phyloP scores from a whole-genome alignment of 1,284 basidiomycete genomes.

The Rhizoctonia solani region DNA sequence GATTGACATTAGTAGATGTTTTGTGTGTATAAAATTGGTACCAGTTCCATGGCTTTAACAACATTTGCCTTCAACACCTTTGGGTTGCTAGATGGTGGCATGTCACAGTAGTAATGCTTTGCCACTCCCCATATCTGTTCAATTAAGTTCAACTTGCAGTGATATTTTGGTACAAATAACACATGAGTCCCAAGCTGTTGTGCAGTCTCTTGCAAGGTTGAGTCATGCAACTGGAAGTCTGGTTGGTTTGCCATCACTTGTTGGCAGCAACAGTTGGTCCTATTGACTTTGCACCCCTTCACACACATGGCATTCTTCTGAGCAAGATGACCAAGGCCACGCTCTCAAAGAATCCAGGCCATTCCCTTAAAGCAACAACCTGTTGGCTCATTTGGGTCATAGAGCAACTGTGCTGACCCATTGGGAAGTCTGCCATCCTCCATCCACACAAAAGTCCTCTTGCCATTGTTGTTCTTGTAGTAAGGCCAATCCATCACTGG shows the following conservation, averaged over 20 bases:
- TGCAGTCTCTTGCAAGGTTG: background rate
- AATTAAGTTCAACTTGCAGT: conserved; percentile 3
- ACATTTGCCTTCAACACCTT: conserved; percentile 19
- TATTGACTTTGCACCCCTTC: conserved; percentile 14
- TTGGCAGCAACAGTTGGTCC: conserved; percentile 20
- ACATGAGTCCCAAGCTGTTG: background rate
- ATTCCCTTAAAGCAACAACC: conserved; percentile 17
- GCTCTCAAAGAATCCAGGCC: conserved; percentile 9
- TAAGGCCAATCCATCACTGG: too few relatives aligned
- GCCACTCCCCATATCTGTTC: conserved; percentile 15
- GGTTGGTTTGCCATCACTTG: conserved; percentile 10
- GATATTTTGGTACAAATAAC: background rate
- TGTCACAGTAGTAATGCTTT: background rate
- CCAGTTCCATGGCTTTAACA: conserved; percentile 13
- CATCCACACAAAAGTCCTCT: conserved; percentile 40
- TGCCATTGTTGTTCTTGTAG: too few relatives aligned
- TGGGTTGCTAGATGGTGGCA: background rate
- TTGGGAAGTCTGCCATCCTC: conserved; percentile 40
- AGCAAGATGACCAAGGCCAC: conserved; percentile 33
- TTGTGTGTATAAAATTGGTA: conserved; percentile 10
- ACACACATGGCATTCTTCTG: conserved; percentile 4
- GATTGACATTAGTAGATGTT: background rate
- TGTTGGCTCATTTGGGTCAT: conserved; percentile 44
- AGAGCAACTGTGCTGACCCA: conserved; percentile 46
- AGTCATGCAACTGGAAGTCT: conserved; percentile 31